Percentiles rank a stretch among this genome's conserved stretches.
Evolutionary conservation across 2,329 filamentous ascomycete species (phyloP).

Genomic region (Zasmidium citrigriseum): DNA sequence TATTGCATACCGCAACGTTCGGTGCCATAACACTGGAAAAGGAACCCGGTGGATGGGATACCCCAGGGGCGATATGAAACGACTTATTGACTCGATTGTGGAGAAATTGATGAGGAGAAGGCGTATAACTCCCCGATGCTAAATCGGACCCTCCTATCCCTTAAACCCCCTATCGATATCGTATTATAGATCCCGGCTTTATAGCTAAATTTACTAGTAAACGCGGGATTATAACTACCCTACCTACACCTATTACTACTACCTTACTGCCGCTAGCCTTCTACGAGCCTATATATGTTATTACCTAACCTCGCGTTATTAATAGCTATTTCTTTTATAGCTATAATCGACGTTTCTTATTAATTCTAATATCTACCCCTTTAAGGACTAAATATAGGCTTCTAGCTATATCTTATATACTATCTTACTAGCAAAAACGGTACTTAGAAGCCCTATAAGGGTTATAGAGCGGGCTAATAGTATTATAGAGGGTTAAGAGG

Average conservation of each 20-base stretch:
- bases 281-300: background rate
- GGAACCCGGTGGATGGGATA: too few species aligned
- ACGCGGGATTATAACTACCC: background rate
- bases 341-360: background rate
- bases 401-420: background rate
- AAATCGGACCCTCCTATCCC: background rate
- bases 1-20: background rate
- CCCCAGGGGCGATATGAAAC: too few species aligned
- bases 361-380: background rate
- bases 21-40: too few species aligned
- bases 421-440: background rate
- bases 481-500: too few species aligned
- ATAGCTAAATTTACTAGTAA: background rate
- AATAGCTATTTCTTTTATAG: background rate
- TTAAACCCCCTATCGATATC: background rate
- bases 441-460: background rate
- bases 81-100: too few species aligned
- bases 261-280: background rate
- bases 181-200: background rate
- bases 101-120: too few species aligned
- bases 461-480: too few species aligned
- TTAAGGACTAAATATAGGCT: background rate
- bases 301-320: background rate
- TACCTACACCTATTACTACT: background rate
- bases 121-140: too few species aligned